phyloP scores from a whole-genome alignment of 2,329 filamentous ascomycete species.

The Fusarium sp. region DNA sequence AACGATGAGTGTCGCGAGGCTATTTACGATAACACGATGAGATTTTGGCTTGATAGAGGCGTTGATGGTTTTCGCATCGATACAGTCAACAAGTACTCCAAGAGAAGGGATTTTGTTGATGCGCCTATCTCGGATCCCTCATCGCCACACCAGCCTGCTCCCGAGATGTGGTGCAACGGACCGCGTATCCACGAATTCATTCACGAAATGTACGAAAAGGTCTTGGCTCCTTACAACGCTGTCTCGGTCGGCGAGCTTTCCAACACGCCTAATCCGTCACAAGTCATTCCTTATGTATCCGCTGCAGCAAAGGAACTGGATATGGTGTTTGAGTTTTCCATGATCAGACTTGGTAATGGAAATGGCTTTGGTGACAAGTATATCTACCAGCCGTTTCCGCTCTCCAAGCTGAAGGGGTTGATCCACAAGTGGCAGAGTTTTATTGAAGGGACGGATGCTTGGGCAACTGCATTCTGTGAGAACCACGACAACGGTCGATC shows the following conservation, averaged over 20 bases:
- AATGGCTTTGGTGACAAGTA: constrained; percentile 61
- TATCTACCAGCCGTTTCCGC: constrained; percentile 62
- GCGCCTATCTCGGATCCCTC: constrained; percentile 58
- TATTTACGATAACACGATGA: constrained; percentile 74
- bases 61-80: constrained; percentile 76
- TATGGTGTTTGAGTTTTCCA: constrained; percentile 72
- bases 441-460: constrained; percentile 63
- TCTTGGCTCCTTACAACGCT: constrained; percentile 66
- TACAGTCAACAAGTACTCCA: constrained; percentile 76
- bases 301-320: constrained; percentile 66
- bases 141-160: constrained; percentile 58
- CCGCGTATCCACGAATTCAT: constrained; percentile 74
- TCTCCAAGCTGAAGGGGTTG: constrained; percentile 59
- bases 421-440: constrained; percentile 63
- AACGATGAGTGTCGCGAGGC: constrained; percentile 73
- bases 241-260: constrained; percentile 75
- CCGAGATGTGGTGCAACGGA: constrained; percentile 69
- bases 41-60: constrained; percentile 79
- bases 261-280: constrained; percentile 62
- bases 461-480: constrained; percentile 72
- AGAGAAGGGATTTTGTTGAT: constrained; percentile 68
- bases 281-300: constrained; percentile 68
- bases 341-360: constrained; percentile 67
- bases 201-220: constrained; percentile 66
- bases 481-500: constrained; percentile 74